Evolutionary conservation across 768 basidiomycete species (phyloP), one percentile per base, ranked within the genome.

Genomic region (Tylopilus plumbeoviolaceoides): DNA sequence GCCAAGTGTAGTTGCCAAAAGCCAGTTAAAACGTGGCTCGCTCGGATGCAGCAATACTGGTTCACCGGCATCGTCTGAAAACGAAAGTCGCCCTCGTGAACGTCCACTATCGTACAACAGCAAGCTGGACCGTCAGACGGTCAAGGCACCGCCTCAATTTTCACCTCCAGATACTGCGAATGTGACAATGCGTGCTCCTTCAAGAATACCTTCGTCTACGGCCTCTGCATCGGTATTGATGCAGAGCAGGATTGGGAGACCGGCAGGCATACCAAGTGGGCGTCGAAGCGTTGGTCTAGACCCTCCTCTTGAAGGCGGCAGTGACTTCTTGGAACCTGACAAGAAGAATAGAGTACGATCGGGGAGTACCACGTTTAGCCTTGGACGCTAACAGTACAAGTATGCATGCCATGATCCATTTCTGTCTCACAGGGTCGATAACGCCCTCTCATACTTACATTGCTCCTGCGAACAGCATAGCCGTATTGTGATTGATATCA

Each of bases 1-100:
- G 1, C 79, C 81, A 7, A 55, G 67, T 15, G 62, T 73, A 27
- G 72, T 73, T 17, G 62, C 68, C 65, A 66, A 76, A 54, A 62
- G 63, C 27, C 78, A 79, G 57, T 55, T 70, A 38, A 85, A 88
- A 60, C 78, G 85, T 50, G 78, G 82, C 18, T 88, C 87, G 2
- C 63, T 87, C n/a, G 83, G 83, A 45, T 70, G 78, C 12, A 76
- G 73, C 59, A 68, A 49, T 25, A 28, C 64, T 28, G 59, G 59
- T 43, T 71, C 70, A 44, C 70, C 68, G 10, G 51, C 59, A 17
- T 62, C 62, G 36, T 70, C 64, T 10, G 68, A 70, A 48, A 60
- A 47, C 20, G 68, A 71, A 44, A 30, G 17, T 12, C 59, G 55
- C 17, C 11, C 36, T 40, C 68, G 59, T 52, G 69, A 70, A 35